Percentiles rank a stretch among this genome's conserved stretches.
phyloP scores from a whole-genome alignment of 2,329 filamentous ascomycete species.

The Apiospora saccharicola region DNA sequence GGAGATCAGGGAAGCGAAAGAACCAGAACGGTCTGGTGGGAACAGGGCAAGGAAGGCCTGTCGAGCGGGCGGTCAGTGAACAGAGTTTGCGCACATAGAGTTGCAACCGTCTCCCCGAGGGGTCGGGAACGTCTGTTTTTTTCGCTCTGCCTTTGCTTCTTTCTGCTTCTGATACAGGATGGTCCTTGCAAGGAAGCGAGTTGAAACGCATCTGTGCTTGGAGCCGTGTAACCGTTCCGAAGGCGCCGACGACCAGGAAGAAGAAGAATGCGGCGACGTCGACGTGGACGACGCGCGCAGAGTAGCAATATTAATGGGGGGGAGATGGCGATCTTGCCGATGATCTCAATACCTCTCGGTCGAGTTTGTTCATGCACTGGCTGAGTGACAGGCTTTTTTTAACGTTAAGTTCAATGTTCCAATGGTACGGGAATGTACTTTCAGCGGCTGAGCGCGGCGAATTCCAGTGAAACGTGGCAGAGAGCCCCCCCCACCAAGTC shows the following conservation, averaged over 20 bases:
- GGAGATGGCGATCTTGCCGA: background rate
- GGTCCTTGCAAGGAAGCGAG: background rate
- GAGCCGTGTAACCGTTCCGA: background rate
- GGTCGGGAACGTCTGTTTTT: background rate
- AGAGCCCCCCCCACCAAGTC: background rate
- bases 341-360: background rate
- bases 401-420: too few relatives aligned
- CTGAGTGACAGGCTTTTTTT: background rate
- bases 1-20: background rate
- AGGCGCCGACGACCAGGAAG: background rate
- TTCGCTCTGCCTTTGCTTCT: background rate
- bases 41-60: background rate
- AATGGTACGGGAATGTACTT: background rate
- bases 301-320: background rate
- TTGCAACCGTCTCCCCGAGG: background rate
- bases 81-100: background rate
- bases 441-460: background rate
- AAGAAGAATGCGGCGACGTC: background rate
- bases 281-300: background rate
- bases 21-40: background rate
- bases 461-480: background rate
- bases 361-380: background rate
- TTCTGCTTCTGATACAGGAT: constrained; percentile 1
- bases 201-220: background rate
- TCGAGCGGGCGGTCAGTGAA: constrained; percentile 15